Evolutionary conservation across 2,329 filamentous ascomycete genomes (phyloP).

Genomic region (Cryphonectria radicalis): DNA sequence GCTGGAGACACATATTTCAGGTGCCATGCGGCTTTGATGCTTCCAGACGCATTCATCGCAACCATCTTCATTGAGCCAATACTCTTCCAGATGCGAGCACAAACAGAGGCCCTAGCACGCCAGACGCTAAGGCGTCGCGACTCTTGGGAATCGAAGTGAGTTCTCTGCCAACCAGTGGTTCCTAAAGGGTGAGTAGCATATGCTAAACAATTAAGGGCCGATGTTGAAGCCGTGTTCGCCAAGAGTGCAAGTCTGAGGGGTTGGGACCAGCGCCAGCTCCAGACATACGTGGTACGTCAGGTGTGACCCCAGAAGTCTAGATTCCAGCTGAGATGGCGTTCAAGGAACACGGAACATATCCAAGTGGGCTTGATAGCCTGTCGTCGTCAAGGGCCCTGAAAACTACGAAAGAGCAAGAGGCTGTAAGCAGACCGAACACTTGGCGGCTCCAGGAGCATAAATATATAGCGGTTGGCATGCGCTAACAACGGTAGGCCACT

Average conservation of each 20-base stretch:
- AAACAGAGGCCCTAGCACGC: slow-evolving; percentile 17
- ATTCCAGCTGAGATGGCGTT: neutral
- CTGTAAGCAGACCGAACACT: slow-evolving; percentile 5
- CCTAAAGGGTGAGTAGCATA: neutral
- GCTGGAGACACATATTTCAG: slow-evolving; percentile 1
- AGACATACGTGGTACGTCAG: slow-evolving; percentile 14
- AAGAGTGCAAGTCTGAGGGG: slow-evolving; percentile 5
- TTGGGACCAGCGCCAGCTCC: slow-evolving; percentile 23
- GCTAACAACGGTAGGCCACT: slow-evolving; percentile 16
- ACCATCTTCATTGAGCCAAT: slow-evolving; percentile 26
- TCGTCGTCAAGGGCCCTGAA: slow-evolving; percentile 3
- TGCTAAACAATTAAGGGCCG: neutral
- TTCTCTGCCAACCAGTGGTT: neutral
- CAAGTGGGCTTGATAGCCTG: neutral
- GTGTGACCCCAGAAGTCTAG: no score
- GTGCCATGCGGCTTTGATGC: slow-evolving; percentile 26
- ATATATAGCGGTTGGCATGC: no score
- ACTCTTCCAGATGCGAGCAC: slow-evolving; percentile 21
- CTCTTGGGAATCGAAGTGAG: slow-evolving; percentile 22
- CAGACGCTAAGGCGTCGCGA: slow-evolving; percentile 18
- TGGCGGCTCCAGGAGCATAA: no score
- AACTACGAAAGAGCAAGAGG: slow-evolving; percentile 24
- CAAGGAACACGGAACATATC: slow-evolving; percentile 17
- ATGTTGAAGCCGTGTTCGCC: neutral
- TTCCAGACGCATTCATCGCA: slow-evolving; percentile 12